phyloP scores from a whole-genome alignment of 345 rosid species.

The Excoecaria agallocha region DNA sequence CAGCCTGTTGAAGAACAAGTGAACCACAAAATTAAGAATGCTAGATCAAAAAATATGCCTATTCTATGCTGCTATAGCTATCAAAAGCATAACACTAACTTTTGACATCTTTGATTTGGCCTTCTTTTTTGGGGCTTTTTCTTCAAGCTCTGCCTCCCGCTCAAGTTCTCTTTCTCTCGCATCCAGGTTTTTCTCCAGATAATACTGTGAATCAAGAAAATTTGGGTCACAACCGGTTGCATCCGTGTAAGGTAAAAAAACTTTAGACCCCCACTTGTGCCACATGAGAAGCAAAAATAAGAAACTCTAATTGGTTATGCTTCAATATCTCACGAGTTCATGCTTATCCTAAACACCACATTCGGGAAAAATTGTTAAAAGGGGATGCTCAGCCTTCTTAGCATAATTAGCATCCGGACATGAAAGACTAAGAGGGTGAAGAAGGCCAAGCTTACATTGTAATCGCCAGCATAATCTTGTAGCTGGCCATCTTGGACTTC shows the following conservation, averaged over 20 bases:
- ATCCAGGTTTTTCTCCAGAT: constrained; percentile 89
- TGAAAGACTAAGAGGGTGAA: no score
- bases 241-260: background rate
- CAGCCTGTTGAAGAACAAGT: constrained; percentile 47
- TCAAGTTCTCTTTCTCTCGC: constrained; percentile 72
- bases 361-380: background rate
- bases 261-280: background rate
- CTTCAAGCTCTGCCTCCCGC: constrained; percentile 80
- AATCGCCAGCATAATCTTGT: constrained; percentile 81
- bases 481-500: constrained; percentile 69
- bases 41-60: background rate
- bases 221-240: background rate
- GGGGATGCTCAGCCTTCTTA: background rate
- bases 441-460: constrained; percentile 50
- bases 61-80: background rate
- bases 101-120: constrained; percentile 98
- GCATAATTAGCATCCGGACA: no score
- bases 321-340: no score
- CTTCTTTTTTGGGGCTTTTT: constrained; percentile 88
- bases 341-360: no score
- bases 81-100: constrained; percentile 26
- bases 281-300: no score
- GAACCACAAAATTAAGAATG: background rate
- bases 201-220: constrained; percentile 56
- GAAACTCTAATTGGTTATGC: no score